A percentile compares a stretch with the other conserved stretches of the same genome.
Conservation (phyloP, 1,139 yeast genomes). For the Yamadazyma friedrichii region DNA sequence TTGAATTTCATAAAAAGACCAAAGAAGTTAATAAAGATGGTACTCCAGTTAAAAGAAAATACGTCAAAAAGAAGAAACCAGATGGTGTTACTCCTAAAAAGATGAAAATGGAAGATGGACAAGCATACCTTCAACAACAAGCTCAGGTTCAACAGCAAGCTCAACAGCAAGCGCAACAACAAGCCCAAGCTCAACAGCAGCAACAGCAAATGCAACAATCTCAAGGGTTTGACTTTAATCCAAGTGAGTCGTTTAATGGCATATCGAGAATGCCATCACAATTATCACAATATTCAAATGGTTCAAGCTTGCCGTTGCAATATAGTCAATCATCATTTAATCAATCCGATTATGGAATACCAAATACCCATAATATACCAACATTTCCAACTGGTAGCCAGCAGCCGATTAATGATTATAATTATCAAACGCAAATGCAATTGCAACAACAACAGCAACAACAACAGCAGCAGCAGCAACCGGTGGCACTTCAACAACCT, state of each 20-base stretch:
- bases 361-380: slow-evolving; percentile 11
- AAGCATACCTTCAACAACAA: slow-evolving; percentile 1
- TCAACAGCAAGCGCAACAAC: not conserved
- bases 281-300: slow-evolving; percentile 14
- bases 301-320: slow-evolving; percentile 10
- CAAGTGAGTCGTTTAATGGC: slow-evolving; percentile 14
- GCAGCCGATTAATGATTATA: slow-evolving; percentile 19
- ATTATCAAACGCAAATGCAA: slow-evolving; percentile 21
- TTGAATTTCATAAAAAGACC: slow-evolving; percentile 46
- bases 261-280: slow-evolving; percentile 17
- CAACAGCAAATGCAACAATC: slow-evolving; percentile 1
- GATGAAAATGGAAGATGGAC: slow-evolving; percentile 21
- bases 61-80: slow-evolving; percentile 38
- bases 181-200: not conserved
- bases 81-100: slow-evolving; percentile 42
- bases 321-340: slow-evolving; percentile 18
- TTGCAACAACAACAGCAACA: slow-evolving; percentile 7
- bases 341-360: slow-evolving; percentile 26
- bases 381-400: slow-evolving; percentile 9
- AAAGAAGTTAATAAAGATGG: slow-evolving; percentile 44
- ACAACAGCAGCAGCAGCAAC: slow-evolving; percentile 17
- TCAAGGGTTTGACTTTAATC: slow-evolving; percentile 9
- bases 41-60: slow-evolving; percentile 46
- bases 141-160: not conserved
- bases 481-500: slow-evolving; percentile 13